Conservation (phyloP, 2,329 filamentous ascomycete genomes). For the Colletotrichum coccodes region DNA sequence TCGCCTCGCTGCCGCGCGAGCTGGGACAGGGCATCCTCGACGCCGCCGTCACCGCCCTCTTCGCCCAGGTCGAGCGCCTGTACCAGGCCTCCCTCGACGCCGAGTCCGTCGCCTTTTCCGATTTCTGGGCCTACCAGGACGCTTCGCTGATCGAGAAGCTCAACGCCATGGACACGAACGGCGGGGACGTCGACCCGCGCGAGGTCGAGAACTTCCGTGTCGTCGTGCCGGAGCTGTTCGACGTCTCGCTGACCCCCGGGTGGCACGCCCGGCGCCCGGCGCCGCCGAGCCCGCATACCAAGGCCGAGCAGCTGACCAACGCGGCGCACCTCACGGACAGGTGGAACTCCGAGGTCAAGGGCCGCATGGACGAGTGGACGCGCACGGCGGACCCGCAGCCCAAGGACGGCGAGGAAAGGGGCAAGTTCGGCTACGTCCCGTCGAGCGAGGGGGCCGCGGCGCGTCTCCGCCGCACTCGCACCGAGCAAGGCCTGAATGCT, state of each 20-base stretch:
- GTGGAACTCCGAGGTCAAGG: constrained; percentile 60
- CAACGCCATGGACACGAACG: not conserved
- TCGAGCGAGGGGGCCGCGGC: not conserved
- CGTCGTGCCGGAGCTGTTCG: constrained; percentile 62
- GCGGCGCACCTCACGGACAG: constrained; percentile 58
- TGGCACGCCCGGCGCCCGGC: constrained; percentile 56
- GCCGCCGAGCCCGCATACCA: constrained; percentile 56
- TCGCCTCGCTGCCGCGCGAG: constrained; percentile 56
- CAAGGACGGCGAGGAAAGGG: constrained; percentile 2
- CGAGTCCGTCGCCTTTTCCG: constrained; percentile 56
- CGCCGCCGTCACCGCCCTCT: constrained; percentile 49
- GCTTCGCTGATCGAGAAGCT: constrained; percentile 35
- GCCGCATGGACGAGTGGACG: constrained; percentile 55
- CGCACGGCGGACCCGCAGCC: constrained; percentile 38
- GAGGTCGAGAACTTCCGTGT: constrained; percentile 58
- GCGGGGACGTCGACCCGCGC: constrained; percentile 26
- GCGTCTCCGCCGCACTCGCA: not conserved
- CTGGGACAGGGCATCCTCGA: constrained; percentile 49
- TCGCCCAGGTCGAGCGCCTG: constrained; percentile 57
- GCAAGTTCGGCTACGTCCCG: constrained; percentile 12
- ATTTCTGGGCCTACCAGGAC: constrained; percentile 47
- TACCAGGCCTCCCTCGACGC: constrained; percentile 54
- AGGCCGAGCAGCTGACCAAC: constrained; percentile 64
- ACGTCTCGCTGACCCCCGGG: constrained; percentile 64
- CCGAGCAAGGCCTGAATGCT: not conserved